These are phyloP conservation scores for Exophiala phaeomuriformis DNA, from an alignment of 2,329 filamentous ascomycete genomes.

Conservation along the genomic window DNA sequence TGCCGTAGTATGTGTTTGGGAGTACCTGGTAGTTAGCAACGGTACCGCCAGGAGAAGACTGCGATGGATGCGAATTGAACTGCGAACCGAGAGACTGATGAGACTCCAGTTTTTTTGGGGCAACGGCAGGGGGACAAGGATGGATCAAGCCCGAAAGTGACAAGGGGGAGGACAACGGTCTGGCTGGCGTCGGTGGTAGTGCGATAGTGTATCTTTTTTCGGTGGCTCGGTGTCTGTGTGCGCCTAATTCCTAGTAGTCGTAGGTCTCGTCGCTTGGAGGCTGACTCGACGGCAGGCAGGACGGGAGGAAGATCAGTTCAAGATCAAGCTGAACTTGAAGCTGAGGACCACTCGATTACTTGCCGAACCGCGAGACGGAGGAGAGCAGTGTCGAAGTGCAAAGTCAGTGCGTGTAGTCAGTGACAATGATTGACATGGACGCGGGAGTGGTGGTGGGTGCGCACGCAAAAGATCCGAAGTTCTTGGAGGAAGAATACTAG, in stretches of 20 bases:
- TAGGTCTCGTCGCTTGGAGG: too few relatives aligned
- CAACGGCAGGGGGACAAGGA: constrained; percentile 1
- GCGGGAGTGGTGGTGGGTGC: not conserved
- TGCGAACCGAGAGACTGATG: not conserved
- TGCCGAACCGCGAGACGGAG: not conserved
- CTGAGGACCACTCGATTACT: too few relatives aligned
- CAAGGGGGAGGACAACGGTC: not conserved
- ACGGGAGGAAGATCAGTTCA: too few relatives aligned
- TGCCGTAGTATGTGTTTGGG: constrained; percentile 1
- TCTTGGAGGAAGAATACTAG: not conserved
- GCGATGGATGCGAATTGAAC: not conserved
- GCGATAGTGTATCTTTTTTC: not conserved
- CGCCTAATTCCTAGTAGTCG: too few relatives aligned
- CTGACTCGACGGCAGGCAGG: too few relatives aligned
- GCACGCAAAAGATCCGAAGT: not conserved
- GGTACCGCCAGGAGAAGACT: not conserved
- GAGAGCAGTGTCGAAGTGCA: not conserved
- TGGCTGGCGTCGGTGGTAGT: not conserved
- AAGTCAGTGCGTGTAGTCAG: not conserved
- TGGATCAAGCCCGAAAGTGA: not conserved
- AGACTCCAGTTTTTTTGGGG: constrained; percentile 12
- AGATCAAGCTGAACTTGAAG: too few relatives aligned
- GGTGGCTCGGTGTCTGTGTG: too few relatives aligned
- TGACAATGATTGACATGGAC: not conserved
- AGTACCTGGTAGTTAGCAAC: not conserved